Evolutionary conservation across 306 rosid genomes (phyloP).

Genomic region (Aeschynomene evenia): DNA sequence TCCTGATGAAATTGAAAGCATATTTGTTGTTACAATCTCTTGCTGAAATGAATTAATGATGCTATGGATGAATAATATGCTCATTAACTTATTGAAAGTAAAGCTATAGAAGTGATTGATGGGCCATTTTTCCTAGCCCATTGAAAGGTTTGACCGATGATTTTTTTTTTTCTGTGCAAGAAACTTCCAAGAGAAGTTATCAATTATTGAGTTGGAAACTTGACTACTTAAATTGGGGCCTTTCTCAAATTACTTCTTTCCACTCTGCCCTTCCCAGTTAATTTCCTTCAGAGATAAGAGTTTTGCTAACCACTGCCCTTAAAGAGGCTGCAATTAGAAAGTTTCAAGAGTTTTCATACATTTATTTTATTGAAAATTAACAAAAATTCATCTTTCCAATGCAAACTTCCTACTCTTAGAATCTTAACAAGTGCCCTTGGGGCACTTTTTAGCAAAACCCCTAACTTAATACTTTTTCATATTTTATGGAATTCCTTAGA

Average conservation of each 20-base stretch:
- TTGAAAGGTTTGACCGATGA: conserved; percentile 13
- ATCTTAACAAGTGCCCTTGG: too few species aligned
- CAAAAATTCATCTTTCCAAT: too few species aligned
- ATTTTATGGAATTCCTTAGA: conserved; percentile 8
- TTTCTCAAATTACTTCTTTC: background rate
- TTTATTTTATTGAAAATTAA: too few species aligned
- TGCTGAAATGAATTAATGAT: conserved; percentile 21
- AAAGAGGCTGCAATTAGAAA: too few species aligned
- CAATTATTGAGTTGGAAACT: background rate
- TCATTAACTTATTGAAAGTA: background rate
- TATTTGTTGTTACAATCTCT: background rate
- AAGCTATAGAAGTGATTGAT: background rate
- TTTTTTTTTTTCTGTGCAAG: background rate
- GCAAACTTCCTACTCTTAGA: too few species aligned
- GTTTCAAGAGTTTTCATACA: too few species aligned
- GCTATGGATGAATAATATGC: background rate
- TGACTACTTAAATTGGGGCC: conserved; percentile 1
- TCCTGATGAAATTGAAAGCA: background rate
- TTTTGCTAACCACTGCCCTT: too few species aligned
- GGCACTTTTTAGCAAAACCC: too few species aligned
- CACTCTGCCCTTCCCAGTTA: background rate
- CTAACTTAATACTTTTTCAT: conserved; percentile 18
- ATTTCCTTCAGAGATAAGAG: conserved; percentile 27
- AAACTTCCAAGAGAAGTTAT: conserved; percentile 17
- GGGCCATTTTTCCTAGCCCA: background rate